Percentiles rank a stretch among this genome's conserved stretches.
Conservation (phyloP, 73 alveolate genomes). For the Paraurostyla sp. region DNA sequence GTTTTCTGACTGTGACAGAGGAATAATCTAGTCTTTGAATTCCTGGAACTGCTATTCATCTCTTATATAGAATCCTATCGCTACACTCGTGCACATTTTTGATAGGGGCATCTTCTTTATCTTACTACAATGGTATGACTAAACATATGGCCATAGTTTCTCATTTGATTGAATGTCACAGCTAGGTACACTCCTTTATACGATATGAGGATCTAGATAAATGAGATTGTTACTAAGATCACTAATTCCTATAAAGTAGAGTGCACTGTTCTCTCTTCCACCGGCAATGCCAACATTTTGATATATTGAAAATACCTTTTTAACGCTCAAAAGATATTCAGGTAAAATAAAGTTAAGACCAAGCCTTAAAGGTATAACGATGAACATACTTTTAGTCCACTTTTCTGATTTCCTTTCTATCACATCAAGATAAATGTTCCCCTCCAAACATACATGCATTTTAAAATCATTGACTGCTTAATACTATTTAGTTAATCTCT, state of each 20-base stretch:
- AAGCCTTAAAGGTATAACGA: slow-evolving; percentile 32
- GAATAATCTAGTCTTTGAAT: background rate
- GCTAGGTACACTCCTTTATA: slow-evolving; percentile 63
- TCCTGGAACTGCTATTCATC: background rate
- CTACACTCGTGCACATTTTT: slow-evolving; percentile 65
- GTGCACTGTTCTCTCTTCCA: slow-evolving; percentile 79
- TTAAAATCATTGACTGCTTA: slow-evolving; percentile 2
- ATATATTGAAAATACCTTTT: background rate
- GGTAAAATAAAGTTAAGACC: slow-evolving; percentile 46
- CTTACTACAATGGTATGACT: slow-evolving; percentile 19
- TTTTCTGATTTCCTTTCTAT: slow-evolving; percentile 4
- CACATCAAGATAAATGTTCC: slow-evolving; percentile 9
- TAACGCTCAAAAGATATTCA: slow-evolving; percentile 30
- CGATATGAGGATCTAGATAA: slow-evolving; percentile 84
- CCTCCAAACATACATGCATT: slow-evolving; percentile 38
- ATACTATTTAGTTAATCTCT: slow-evolving; percentile 9
- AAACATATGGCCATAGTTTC: background rate
- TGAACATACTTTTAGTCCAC: slow-evolving; percentile 49
- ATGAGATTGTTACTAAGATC: slow-evolving; percentile 66
- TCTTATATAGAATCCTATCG: slow-evolving; percentile 50
- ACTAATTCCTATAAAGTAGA: slow-evolving; percentile 74
- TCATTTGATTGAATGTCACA: slow-evolving; percentile 21
- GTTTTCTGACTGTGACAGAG: background rate
- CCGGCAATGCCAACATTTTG: slow-evolving; percentile 83
- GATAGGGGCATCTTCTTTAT: slow-evolving; percentile 2